Evolutionary conservation across 2,329 filamentous ascomycete genomes (phyloP).

Genomic region (Leptographium galeiforme): DNA sequence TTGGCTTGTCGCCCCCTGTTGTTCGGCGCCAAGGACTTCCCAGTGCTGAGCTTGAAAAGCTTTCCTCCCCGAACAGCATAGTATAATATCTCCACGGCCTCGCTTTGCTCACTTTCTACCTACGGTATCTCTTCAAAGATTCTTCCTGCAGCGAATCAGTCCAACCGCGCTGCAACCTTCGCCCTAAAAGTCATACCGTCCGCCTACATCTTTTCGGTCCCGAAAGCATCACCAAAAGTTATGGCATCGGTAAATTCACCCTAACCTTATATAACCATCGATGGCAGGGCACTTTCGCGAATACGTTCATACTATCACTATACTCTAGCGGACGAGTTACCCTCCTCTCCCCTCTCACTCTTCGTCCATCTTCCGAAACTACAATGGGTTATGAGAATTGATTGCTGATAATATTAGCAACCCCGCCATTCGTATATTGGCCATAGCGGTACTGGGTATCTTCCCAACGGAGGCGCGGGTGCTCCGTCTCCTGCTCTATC

Average conservation of each 20-base stretch:
- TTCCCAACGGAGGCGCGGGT: conserved; percentile 46
- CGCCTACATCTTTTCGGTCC: not conserved
- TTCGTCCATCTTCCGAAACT: no score
- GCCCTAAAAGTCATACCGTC: not conserved
- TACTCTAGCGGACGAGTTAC: no score
- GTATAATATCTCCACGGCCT: no score
- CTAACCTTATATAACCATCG: no score
- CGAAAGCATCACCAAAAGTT: not conserved
- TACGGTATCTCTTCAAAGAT: no score
- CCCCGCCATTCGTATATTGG: conserved; percentile 31
- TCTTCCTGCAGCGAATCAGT: not conserved
- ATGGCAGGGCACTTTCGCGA: not conserved
- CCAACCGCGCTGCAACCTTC: not conserved
- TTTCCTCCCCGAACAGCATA: no score
- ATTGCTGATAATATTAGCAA: conserved; percentile 12
- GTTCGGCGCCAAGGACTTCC: not conserved
- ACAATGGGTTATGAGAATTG: not conserved
- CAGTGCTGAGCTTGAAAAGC: not conserved
- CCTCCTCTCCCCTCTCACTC: no score
- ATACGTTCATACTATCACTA: not conserved
- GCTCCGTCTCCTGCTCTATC: conserved; percentile 32
- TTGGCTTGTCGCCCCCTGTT: not conserved
- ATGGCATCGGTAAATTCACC: not conserved
- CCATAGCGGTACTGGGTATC: conserved; percentile 31
- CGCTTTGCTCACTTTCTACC: no score